Evolutionary conservation across 352 stramenopile species (phyloP).

Genomic region (Phytophthora colocasiae): DNA sequence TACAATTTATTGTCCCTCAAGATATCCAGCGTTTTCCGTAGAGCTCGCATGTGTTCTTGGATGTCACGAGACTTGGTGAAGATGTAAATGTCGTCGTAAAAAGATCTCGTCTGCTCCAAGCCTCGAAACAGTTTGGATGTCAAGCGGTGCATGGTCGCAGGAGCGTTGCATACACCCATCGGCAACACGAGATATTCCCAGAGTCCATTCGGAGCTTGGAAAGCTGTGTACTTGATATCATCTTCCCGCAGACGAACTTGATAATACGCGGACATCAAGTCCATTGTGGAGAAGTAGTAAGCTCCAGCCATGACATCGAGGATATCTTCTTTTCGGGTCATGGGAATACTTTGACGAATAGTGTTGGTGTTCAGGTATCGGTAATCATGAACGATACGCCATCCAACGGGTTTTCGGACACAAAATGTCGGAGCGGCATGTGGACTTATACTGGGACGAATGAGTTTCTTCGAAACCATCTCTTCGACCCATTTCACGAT

Average conservation of each 20-base stretch:
- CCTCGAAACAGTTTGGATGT: slow-evolving; percentile 3
- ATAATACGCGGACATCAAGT: slow-evolving; percentile 31
- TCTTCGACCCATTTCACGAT: too few relatives aligned
- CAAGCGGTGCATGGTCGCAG: slow-evolving; percentile 2
- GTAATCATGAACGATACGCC: too few relatives aligned
- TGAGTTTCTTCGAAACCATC: too few relatives aligned
- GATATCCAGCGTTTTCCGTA: not conserved
- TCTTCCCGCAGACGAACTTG: slow-evolving; percentile 26
- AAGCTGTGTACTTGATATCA: too few relatives aligned
- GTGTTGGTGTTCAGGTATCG: too few relatives aligned
- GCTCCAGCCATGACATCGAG: not conserved
- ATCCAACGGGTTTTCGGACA: too few relatives aligned
- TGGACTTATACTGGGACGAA: too few relatives aligned
- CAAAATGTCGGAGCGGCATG: too few relatives aligned
- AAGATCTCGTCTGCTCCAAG: slow-evolving; percentile 6
- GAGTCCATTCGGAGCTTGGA: too few relatives aligned
- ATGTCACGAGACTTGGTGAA: slow-evolving; percentile 6
- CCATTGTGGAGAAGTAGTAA: slow-evolving; percentile 16
- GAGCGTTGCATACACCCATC: too few relatives aligned
- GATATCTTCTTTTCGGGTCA: not conserved
- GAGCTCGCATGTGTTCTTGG: not conserved
- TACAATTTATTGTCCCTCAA: slow-evolving; percentile 12
- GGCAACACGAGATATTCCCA: too few relatives aligned
- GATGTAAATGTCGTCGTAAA: slow-evolving; percentile 20
- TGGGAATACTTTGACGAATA: too few relatives aligned